Percentiles rank a stretch among this genome's conserved stretches.
phyloP scores from a whole-genome alignment of 768 basidiomycete species.

The Serendipita indica region DNA sequence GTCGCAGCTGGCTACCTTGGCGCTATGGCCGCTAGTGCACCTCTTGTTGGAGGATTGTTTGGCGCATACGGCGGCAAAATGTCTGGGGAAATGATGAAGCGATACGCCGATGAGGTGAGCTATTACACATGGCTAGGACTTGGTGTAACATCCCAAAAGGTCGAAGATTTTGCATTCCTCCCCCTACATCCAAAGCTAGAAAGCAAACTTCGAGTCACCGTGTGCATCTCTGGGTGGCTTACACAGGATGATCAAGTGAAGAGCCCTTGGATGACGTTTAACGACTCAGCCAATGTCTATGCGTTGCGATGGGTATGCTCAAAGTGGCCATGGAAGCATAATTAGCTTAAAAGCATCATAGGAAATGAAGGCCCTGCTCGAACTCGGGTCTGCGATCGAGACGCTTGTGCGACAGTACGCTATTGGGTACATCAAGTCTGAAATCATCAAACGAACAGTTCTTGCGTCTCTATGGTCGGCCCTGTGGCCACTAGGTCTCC shows the following conservation, averaged over 20 bases:
- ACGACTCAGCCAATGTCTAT: constrained; percentile 33
- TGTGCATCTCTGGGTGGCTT: constrained; percentile 46
- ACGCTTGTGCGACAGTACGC: constrained; percentile 33
- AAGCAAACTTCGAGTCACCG: constrained; percentile 33
- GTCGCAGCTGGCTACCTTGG: constrained; percentile 36
- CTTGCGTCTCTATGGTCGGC: constrained; percentile 36
- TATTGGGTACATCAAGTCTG: constrained; percentile 34
- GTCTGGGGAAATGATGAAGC: constrained; percentile 33
- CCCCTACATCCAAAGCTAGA: constrained; percentile 26
- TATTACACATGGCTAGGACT: not conserved
- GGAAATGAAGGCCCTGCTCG: constrained; percentile 41
- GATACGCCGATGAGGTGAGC: constrained; percentile 35
- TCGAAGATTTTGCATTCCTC: constrained; percentile 35
- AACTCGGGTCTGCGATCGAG: constrained; percentile 33
- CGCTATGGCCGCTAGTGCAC: constrained; percentile 37
- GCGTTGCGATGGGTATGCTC: constrained; percentile 39
- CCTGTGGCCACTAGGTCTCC: constrained; percentile 34
- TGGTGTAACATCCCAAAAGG: not conserved
- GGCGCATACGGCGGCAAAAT: constrained; percentile 40
- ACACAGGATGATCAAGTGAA: constrained; percentile 30
- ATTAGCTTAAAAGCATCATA: constrained; percentile 16
- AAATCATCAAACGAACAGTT: constrained; percentile 37
- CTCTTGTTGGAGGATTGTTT: constrained; percentile 44
- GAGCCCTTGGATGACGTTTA: constrained; percentile 38
- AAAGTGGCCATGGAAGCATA: not conserved